A percentile compares a stretch with the other conserved stretches of the same genome.
Evolutionary conservation across 176 grass and related monocot genomes (phyloP).

Genomic region (Typha latifolia): DNA sequence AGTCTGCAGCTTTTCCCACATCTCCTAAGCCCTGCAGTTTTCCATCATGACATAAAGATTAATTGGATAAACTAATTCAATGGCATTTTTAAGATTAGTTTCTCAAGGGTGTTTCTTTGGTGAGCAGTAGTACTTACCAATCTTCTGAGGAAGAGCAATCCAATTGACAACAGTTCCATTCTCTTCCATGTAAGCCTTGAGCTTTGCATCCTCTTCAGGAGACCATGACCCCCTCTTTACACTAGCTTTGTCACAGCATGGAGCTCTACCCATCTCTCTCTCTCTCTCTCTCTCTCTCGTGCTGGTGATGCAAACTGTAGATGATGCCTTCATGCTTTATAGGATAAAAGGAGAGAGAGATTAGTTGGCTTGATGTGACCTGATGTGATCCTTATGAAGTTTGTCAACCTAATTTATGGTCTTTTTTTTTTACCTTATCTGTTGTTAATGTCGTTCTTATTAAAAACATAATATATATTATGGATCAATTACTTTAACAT

Average conservation of each 20-base stretch:
- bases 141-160: constrained; percentile 79
- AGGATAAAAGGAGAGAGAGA: constrained; percentile 26
- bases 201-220: constrained; percentile 69
- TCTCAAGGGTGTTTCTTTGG: no score
- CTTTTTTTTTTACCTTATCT: constrained; percentile 21
- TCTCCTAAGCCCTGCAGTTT: constrained; percentile 54
- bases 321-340: constrained; percentile 26
- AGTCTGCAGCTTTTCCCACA: constrained; percentile 80
- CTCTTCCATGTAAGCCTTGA: constrained; percentile 88
- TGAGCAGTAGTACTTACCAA: constrained; percentile 29
- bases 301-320: not conserved
- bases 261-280: constrained; percentile 64
- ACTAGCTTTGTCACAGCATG: constrained; percentile 80
- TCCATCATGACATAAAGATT: not conserved
- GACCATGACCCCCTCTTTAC: constrained; percentile 96
- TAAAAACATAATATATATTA: constrained; percentile 15
- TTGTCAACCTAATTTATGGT: constrained; percentile 26
- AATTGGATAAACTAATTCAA: no score
- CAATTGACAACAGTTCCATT: constrained; percentile 76
- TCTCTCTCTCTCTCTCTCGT: not conserved
- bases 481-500: no score
- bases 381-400: constrained; percentile 38
- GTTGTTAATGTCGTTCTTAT: constrained; percentile 14
- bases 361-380: constrained; percentile 34
- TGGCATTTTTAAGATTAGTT: no score